These are phyloP conservation scores for Debaryomyces nepalensis DNA, from an alignment of 1,139 yeast genomes.

Conservation along the genomic window DNA sequence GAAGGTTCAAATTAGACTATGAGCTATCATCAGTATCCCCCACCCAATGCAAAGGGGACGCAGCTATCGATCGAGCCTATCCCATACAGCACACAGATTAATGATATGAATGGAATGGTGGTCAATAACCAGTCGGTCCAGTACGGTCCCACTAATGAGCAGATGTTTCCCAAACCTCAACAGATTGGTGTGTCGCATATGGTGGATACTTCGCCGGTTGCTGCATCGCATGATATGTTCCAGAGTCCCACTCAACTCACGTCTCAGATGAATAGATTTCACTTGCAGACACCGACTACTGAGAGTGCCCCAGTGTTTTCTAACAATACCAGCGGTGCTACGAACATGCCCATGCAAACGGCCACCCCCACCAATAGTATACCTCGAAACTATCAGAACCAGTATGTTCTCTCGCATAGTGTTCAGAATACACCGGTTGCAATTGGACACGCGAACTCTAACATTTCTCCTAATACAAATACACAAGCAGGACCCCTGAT, in stretches of 20 bases:
- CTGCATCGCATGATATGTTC: conserved; percentile 8
- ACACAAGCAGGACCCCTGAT: neutral
- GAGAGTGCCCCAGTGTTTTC: conserved; percentile 16
- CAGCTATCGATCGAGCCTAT: conserved; percentile 9
- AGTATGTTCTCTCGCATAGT: neutral
- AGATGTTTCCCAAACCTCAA: conserved; percentile 6
- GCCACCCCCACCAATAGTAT: conserved; percentile 3
- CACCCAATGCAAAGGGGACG: neutral
- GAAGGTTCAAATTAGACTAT: neutral
- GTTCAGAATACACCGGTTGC: neutral
- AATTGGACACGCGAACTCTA: neutral
- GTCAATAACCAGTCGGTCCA: conserved; percentile 8
- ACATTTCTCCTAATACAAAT: neutral
- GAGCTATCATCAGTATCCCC: conserved; percentile 6
- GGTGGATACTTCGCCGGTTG: conserved; percentile 4
- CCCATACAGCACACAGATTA: neutral
- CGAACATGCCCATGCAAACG: conserved; percentile 1
- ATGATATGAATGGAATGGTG: neutral
- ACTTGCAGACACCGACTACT: conserved; percentile 19
- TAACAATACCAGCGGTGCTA: neutral
- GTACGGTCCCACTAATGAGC: conserved; percentile 8
- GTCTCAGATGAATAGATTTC: conserved; percentile 18
- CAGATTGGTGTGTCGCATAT: conserved; percentile 1
- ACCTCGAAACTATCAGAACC: conserved; percentile 6
- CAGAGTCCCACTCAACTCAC: conserved; percentile 15